These are phyloP conservation scores for Lepiota subincarnata DNA, from an alignment of 768 basidiomycete genomes.

Conservation along the genomic window DNA sequence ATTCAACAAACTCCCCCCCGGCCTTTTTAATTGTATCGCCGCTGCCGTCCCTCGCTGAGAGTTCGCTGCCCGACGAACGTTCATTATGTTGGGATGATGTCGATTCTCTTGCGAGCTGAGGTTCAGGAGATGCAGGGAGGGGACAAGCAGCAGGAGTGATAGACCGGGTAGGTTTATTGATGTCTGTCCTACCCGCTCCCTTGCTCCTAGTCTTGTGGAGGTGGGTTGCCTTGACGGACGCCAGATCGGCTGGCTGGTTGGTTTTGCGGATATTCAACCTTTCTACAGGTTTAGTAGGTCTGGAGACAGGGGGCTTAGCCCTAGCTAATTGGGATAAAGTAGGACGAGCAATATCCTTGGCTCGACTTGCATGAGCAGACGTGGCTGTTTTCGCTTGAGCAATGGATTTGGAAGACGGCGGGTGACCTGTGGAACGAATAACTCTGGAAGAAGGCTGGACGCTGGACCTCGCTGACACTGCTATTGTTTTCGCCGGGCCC, in stretches of 20 bases:
- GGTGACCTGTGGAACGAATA: background rate
- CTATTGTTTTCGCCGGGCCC: background rate
- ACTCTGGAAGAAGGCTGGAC: conserved; percentile 1
- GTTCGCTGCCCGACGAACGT: background rate
- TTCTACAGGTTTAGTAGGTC: conserved; percentile 12
- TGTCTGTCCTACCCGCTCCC: conserved; percentile 10
- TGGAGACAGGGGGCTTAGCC: conserved; percentile 16
- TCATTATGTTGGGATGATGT: no score
- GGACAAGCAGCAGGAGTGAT: conserved; percentile 30
- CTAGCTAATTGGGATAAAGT: conserved; percentile 26
- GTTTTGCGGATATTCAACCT: conserved; percentile 8
- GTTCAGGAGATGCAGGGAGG: conserved; percentile 33
- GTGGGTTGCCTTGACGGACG: no score
- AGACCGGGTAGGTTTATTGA: conserved; percentile 14
- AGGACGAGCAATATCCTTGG: conserved; percentile 20
- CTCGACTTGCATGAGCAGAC: background rate
- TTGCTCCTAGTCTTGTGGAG: background rate
- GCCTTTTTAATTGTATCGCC: background rate
- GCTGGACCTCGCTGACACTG: background rate
- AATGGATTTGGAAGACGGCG: background rate
- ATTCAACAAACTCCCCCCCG: background rate
- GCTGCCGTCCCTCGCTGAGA: background rate
- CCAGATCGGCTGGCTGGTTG: background rate
- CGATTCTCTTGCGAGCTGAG: background rate
- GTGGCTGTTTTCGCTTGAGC: background rate